Evolutionary conservation across 495 filamentous ascomycete genomes (phyloP).

Genomic region (Penicillium mononematosum): DNA sequence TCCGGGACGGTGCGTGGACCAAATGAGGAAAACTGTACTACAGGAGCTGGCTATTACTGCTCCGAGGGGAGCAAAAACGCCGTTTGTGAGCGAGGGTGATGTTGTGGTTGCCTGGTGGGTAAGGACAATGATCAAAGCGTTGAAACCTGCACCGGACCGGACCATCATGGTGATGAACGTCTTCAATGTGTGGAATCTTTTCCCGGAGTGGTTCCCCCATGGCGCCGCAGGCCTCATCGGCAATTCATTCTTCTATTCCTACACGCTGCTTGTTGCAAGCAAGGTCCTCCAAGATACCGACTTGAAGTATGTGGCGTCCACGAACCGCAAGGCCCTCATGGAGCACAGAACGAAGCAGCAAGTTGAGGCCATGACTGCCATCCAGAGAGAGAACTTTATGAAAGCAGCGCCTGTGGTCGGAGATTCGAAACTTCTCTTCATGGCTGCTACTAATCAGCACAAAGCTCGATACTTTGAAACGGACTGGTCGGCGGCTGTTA

Average conservation of each 20-base stretch:
- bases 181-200: no score
- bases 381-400: slow-evolving; percentile 1
- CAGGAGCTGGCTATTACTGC: no score
- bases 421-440: slow-evolving; percentile 4
- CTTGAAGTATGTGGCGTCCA: slow-evolving; percentile 32
- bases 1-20: no score
- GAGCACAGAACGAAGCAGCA: slow-evolving; percentile 22
- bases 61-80: no score
- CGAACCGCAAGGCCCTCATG: slow-evolving; percentile 31
- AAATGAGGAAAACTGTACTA: no score
- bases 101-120: no score
- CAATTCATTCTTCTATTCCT: slow-evolving; percentile 32
- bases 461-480: slow-evolving; percentile 15
- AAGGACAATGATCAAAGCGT: no score
- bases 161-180: no score
- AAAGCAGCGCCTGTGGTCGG: slow-evolving; percentile 1
- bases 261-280: slow-evolving; percentile 25
- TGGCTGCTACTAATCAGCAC: slow-evolving; percentile 14
- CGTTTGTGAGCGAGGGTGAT: no score
- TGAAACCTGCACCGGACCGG: no score
- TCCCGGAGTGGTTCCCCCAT: slow-evolving; percentile 15
- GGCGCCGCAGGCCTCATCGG: slow-evolving; percentile 27
- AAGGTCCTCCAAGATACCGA: slow-evolving; percentile 31
- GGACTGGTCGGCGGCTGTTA: slow-evolving; percentile 20
- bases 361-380: slow-evolving; percentile 9